A percentile compares a stretch with the other conserved stretches of the same genome.
phyloP scores from a whole-genome alignment of 805 yeast genomes.

The Ascoidea asiatica region DNA sequence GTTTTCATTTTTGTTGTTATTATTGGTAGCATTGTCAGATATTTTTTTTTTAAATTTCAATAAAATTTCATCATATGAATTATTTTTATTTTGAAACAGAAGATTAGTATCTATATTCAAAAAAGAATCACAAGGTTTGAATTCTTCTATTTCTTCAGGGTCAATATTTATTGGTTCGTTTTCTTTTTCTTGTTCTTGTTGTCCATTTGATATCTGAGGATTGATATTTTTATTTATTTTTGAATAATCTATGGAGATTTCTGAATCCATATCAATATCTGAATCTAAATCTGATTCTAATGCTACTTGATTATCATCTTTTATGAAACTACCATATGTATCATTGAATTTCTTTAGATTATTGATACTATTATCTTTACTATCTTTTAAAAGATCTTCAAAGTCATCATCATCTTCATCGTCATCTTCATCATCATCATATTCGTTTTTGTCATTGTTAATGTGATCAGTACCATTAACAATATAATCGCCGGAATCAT shows the following conservation, averaged over 20 bases:
- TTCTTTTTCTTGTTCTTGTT: background rate
- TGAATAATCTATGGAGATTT: background rate
- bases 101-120: too few relatives aligned
- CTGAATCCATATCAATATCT: background rate
- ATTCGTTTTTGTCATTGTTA: background rate
- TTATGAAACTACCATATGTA: background rate
- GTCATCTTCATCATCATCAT: slow-evolving; percentile 1
- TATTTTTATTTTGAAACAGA: too few relatives aligned
- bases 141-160: background rate
- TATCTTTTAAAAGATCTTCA: background rate
- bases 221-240: too few relatives aligned
- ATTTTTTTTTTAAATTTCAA: slow-evolving; percentile 1
- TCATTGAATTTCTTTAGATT: background rate
- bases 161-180: background rate
- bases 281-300: slow-evolving; percentile 2
- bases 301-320: background rate
- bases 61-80: background rate
- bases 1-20: background rate
- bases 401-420: slow-evolving; percentile 1
- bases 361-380: too few relatives aligned
- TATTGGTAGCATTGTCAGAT: background rate
- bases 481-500: too few relatives aligned
- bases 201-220: too few relatives aligned
- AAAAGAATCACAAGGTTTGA: background rate
- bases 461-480: background rate